Percentiles rank a stretch among this genome's conserved stretches.
Conservation (phyloP, 2,329 filamentous ascomycete genomes). For the Colletotrichum scovillei region DNA sequence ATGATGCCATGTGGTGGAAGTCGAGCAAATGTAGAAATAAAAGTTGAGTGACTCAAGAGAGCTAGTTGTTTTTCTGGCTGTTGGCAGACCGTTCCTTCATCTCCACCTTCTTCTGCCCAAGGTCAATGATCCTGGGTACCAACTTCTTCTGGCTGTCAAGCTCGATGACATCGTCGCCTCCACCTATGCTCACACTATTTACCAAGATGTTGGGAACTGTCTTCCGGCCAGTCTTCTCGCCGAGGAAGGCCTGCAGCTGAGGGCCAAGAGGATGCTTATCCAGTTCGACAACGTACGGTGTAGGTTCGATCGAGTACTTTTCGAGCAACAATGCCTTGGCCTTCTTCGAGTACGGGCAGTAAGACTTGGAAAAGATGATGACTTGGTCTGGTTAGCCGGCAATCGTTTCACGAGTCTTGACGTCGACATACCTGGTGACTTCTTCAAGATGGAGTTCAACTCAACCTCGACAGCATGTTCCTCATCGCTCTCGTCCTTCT, state of each 20-base stretch:
- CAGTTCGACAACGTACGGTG: constrained; percentile 90
- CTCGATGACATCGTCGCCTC: constrained; percentile 84
- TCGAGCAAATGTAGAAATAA: constrained; percentile 11
- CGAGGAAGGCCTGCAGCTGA: constrained; percentile 78
- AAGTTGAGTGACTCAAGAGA: not conserved
- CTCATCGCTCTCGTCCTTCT: constrained; percentile 64
- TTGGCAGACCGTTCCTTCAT: constrained; percentile 59
- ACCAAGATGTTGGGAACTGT: constrained; percentile 96
- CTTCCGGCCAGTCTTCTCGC: constrained; percentile 78
- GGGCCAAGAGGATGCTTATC: constrained; percentile 82
- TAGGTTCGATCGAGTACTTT: constrained; percentile 84
- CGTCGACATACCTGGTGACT: constrained; percentile 76
- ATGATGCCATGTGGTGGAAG: constrained; percentile 3
- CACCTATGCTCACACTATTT: constrained; percentile 89
- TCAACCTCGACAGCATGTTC: constrained; percentile 76
- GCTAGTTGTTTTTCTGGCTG: constrained; percentile 24
- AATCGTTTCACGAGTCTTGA: not conserved
- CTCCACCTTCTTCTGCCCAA: constrained; percentile 75
- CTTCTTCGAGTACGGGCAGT: constrained; percentile 86
- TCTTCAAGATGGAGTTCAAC: constrained; percentile 83
- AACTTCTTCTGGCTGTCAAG: constrained; percentile 76
- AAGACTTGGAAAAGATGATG: constrained; percentile 95
- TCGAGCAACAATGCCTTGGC: constrained; percentile 89
- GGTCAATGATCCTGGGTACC: constrained; percentile 75
- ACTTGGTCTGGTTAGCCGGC: constrained; percentile 61